Base-by-base conservation (phyloP, 2,329 filamentous ascomycete species). In the Calonectria pseudoreteaudii region DNA sequence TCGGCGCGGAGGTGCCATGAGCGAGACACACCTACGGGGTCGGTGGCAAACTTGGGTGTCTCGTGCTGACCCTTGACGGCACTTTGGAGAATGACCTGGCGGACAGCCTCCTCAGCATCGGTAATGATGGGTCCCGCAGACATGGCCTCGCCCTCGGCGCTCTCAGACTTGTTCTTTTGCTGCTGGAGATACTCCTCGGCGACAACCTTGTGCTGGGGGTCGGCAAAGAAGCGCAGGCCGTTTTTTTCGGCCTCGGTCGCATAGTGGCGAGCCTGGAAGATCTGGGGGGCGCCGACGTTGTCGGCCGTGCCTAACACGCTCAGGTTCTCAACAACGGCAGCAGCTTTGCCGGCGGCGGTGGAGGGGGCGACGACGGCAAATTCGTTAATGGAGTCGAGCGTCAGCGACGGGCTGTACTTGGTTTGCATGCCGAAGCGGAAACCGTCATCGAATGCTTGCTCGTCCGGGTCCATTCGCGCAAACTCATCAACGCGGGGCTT, bases 1-100 rank as follows among this genome's bases (percentile, higher is more conserved):
- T 83, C 82, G 18, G 83, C 80, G 68, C 84, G 80, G 70, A 86
- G 73, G 58, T 86, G 85, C 81, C 83, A 84, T 74, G 82, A 81
- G 70, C 83, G 81, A 52, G 85, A 79, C 49, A 85, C 52, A 26
- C 81, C 83, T 8, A 83, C 74, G 8, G 84, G 78, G 34, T 86
- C 84, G 47, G 75, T 73, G 20, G 83, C 80, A 67, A 81, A 83
- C 77, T 79, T 76, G 49, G 84, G 82, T 58, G 81, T 77, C 80
- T 85, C 83, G 74, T 86, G 81, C 79, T 83, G 79, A 0, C 86
- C 86, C 67, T 78, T 76, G 44, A 87, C 75, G 23, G 82, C 84
- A 47, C 76, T 75, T 30, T 84, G 80, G 34, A 83, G 52, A 23
- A 87, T 80, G 49, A 81, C 81, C 74, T 81, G 77, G 49, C 80